Evolutionary conservation across 805 yeast species (phyloP).

Genomic region (Maudiozyma serrabonitensis): DNA sequence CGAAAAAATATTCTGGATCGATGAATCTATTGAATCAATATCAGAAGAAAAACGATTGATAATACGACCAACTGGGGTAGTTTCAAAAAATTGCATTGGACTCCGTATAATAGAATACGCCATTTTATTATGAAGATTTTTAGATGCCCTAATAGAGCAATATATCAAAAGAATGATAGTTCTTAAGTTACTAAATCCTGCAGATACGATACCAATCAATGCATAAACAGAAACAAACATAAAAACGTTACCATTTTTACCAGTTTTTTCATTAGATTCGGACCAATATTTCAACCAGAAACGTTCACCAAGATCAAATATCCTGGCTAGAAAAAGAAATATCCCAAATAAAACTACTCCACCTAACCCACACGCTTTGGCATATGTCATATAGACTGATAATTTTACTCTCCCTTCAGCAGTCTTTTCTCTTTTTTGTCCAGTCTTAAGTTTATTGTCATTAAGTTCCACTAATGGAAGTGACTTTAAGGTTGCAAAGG

Average conservation of each 20-base stretch:
- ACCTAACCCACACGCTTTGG: conserved; percentile 45
- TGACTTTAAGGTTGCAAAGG: conserved; percentile 49
- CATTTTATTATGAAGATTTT: conserved; percentile 47
- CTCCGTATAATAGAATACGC: conserved; percentile 42
- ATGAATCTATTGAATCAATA: conserved; percentile 45
- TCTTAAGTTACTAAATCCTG: conserved; percentile 37
- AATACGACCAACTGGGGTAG: conserved; percentile 60
- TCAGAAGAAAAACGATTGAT: conserved; percentile 59
- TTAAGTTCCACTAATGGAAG: conserved; percentile 25
- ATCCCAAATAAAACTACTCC: conserved; percentile 39
- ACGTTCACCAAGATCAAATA: conserved; percentile 36
- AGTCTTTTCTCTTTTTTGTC: conserved; percentile 42
- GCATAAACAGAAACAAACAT: conserved; percentile 47
- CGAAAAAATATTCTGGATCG: conserved; percentile 44
- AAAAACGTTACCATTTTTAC: conserved; percentile 35
- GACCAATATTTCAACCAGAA: conserved; percentile 68
- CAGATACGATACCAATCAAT: conserved; percentile 43
- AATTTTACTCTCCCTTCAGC: conserved; percentile 51
- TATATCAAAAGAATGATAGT: conserved; percentile 41
- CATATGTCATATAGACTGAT: conserved; percentile 44
- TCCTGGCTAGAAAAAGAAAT: conserved; percentile 29
- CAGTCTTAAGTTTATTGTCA: conserved; percentile 30
- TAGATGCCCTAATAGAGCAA: conserved; percentile 49
- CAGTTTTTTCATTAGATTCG: conserved; percentile 36
- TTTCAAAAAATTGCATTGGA: conserved; percentile 60